Conservation (phyloP, 2,329 filamentous ascomycete species). For the Plenodomus biglobosus region DNA sequence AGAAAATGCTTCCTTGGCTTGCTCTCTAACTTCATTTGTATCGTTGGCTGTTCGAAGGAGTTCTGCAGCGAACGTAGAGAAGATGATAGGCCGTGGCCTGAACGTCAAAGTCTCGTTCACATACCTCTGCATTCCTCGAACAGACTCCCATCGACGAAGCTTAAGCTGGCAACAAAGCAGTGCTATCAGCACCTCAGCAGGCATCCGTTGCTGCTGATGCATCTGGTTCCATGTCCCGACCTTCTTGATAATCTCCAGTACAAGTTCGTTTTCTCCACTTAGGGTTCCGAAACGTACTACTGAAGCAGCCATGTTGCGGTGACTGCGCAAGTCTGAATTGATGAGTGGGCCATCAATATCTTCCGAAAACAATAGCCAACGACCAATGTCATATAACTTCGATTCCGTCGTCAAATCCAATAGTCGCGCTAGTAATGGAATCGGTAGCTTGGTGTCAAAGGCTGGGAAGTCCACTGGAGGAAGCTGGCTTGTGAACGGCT, state of each 20-base stretch:
- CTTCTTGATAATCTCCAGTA: constrained; percentile 35
- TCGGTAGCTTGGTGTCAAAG: constrained; percentile 51
- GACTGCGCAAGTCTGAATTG: constrained; percentile 46
- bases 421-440: constrained; percentile 52
- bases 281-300: constrained; percentile 58
- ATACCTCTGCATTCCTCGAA: constrained; percentile 43
- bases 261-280: constrained; percentile 48
- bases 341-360: constrained; percentile 60
- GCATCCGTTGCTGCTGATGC: constrained; percentile 30
- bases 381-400: constrained; percentile 52
- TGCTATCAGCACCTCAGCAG: constrained; percentile 40
- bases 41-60: constrained; percentile 28
- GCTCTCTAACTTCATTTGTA: constrained; percentile 7
- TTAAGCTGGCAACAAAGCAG: constrained; percentile 49
- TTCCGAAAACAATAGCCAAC: constrained; percentile 55
- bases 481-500: constrained; percentile 29
- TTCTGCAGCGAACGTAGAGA: constrained; percentile 35
- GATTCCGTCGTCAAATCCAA: constrained; percentile 54
- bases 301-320: constrained; percentile 54
- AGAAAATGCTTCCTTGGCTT: constrained; percentile 30
- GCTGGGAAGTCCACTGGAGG: constrained; percentile 49
- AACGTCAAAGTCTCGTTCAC: constrained; percentile 29
- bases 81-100: constrained; percentile 27
- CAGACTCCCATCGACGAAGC: constrained; percentile 46
- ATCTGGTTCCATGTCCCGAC: constrained; percentile 20